Conservation (phyloP, 352 stramenopile species). For the Phytophthora constricta region DNA sequence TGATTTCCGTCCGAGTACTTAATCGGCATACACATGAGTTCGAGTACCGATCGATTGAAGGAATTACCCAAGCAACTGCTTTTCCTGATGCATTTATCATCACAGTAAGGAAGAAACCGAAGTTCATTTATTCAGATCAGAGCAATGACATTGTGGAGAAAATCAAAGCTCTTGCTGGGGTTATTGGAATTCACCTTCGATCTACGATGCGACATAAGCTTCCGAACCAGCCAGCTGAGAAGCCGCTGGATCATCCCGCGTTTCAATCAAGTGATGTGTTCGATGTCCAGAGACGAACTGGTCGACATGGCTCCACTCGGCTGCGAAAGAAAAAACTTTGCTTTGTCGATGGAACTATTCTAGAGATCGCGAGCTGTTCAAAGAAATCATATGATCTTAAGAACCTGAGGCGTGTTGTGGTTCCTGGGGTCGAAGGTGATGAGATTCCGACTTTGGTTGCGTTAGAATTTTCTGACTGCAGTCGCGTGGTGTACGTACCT, state of each 20-base stretch:
- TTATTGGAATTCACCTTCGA: conserved; percentile 67
- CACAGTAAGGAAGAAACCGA: conserved; percentile 62
- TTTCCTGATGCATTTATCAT: conserved; percentile 72
- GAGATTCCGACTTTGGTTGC: conserved; percentile 51
- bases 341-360: conserved; percentile 56
- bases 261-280: conserved; percentile 56
- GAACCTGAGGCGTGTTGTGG: conserved; percentile 57
- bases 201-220: conserved; percentile 47
- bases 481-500: conserved; percentile 63
- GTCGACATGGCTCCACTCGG: conserved; percentile 61
- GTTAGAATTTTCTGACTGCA: conserved; percentile 73
- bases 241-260: conserved; percentile 40
- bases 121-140: conserved; percentile 80
- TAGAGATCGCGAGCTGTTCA: conserved; percentile 53
- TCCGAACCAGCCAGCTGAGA: conserved; percentile 55
- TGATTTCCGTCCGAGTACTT: conserved; percentile 70
- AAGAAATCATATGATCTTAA: conserved; percentile 70
- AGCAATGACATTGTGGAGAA: conserved; percentile 64
- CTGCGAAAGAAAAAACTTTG: conserved; percentile 74
- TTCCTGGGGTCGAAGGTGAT: conserved; percentile 36
- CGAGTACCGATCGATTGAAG: conserved; percentile 69
- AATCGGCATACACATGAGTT: conserved; percentile 80
- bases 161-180: conserved; percentile 64
- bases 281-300: conserved; percentile 62
- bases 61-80: conserved; percentile 47